phyloP scores from a whole-genome alignment of 2,329 filamentous ascomycete species.

The Orbilia oligospora region DNA sequence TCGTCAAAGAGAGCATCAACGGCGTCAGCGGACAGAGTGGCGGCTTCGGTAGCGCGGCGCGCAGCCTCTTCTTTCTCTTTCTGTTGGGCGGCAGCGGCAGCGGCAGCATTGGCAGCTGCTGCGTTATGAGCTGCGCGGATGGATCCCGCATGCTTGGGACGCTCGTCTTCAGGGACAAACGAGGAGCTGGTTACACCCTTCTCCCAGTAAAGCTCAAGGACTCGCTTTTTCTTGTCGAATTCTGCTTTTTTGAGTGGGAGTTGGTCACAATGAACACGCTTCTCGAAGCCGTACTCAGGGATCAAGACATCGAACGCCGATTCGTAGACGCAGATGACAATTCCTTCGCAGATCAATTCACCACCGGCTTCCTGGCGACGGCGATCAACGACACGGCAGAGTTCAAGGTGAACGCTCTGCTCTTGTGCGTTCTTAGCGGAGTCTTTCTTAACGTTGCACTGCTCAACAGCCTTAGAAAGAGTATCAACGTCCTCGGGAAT shows the following conservation, averaged over 20 bases:
- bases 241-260: slow-evolving; percentile 99
- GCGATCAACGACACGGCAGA: slow-evolving; percentile 95
- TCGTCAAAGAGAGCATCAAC: slow-evolving; percentile 97
- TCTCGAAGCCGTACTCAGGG: slow-evolving; percentile 98
- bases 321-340: slow-evolving; percentile 97
- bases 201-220: slow-evolving; percentile 99
- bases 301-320: slow-evolving; percentile 98
- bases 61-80: slow-evolving; percentile 92
- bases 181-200: slow-evolving; percentile 97
- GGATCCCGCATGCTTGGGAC: slow-evolving; percentile 83
- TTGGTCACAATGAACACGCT: slow-evolving; percentile 98
- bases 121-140: slow-evolving; percentile 81
- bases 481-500: slow-evolving; percentile 82
- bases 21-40: slow-evolving; percentile 92
- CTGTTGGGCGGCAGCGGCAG: slow-evolving; percentile 83
- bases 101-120: slow-evolving; percentile 79
- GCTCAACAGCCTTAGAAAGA: slow-evolving; percentile 90
- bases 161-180: slow-evolving; percentile 96
- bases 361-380: slow-evolving; percentile 87
- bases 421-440: slow-evolving; percentile 97
- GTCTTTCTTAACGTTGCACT: slow-evolving; percentile 99
- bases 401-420: slow-evolving; percentile 98
- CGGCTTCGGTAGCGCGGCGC: slow-evolving; percentile 93
- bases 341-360: slow-evolving; percentile 93
- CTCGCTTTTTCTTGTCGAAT: slow-evolving; percentile 93